Base-by-base conservation (phyloP, 2,329 filamentous ascomycete genomes). In the Pseudopyrenochaeta lycopersici region DNA sequence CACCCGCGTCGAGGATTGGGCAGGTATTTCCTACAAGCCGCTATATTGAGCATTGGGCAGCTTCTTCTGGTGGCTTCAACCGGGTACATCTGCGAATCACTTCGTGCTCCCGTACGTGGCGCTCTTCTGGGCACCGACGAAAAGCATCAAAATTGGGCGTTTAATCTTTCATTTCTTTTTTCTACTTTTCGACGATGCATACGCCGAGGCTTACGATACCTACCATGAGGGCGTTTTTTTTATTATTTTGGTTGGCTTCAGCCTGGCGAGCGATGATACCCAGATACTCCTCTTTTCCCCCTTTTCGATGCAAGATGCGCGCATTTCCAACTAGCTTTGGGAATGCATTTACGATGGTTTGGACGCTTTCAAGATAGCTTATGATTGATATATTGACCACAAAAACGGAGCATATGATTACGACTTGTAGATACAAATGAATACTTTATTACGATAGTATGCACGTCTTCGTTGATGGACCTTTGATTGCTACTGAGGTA, bases 1-100 rank as follows among this genome's bases (percentile, higher is more conserved):
- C 6, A 50, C 42, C 6, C 27, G 42, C 10, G 18, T 63, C 18
- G 62, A 65, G 23, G 32, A 45, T 4, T 65, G 58, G 58, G 56
- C 48, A 46, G 62, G 58, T 4, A 29, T 53, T 11, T 39, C 45
- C 1, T 39, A 52, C 12, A 46, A 45, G 31, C 57, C 55, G 14
- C 40, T 52, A 17, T 64, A 63, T 31, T 64, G 51, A 57, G 51
- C 23, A 36, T 17, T 17, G 12, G 9, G 48, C 14, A 17, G 31
- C 31, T 17, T 36, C n/a, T 9, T 18, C 17, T 38, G 2, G 12
- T 9, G n/a, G 2, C 35, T 21, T 38, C 3, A 12, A 17, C 33
- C 9, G 6, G 10, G 10, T 20, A 11, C 17, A 9, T 20, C 35
- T 20, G 17, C 35, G 17, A 38, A 6, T 10, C 17, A 15, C 33